These are phyloP conservation scores for Penicillium sp. DNA, from an alignment of 2,329 filamentous ascomycete genomes.

Conservation along the genomic window DNA sequence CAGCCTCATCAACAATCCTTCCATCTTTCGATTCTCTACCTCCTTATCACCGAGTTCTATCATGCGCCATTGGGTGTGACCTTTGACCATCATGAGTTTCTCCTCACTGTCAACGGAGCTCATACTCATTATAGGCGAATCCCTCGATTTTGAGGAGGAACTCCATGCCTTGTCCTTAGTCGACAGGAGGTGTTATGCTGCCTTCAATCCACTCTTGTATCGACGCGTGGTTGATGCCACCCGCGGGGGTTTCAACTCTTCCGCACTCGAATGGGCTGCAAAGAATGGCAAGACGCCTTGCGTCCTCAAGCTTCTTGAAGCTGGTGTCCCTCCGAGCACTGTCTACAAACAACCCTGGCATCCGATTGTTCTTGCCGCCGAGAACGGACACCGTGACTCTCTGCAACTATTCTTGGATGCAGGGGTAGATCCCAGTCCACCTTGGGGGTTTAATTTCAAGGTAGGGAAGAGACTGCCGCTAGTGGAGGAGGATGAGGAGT, in stretches of 20 bases:
- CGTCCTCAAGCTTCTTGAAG: neutral
- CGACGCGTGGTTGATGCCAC: neutral
- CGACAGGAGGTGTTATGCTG: neutral
- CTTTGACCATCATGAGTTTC: neutral
- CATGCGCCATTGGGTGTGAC: too few species aligned
- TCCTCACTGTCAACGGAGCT: neutral
- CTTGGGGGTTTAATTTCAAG: neutral
- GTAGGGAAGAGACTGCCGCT: neutral
- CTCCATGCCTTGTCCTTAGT: neutral
- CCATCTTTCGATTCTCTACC: too few species aligned
- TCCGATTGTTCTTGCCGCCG: neutral
- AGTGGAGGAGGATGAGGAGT: neutral
- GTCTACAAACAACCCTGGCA: neutral
- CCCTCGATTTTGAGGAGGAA: neutral
- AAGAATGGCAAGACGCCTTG: neutral
- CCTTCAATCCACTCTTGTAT: neutral
- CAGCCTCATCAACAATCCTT: too few species aligned
- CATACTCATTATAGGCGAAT: neutral
- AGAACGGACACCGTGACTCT: neutral
- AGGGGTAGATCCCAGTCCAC: neutral
- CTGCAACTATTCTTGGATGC: neutral
- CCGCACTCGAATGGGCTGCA: conserved; percentile 2
- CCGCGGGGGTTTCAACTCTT: too few species aligned
- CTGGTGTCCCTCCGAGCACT: neutral
- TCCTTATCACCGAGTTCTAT: too few species aligned